A percentile compares a stretch with the other conserved stretches of the same genome.
Conservation (phyloP, 2,329 filamentous ascomycete species). For the Penicillium sp. region DNA sequence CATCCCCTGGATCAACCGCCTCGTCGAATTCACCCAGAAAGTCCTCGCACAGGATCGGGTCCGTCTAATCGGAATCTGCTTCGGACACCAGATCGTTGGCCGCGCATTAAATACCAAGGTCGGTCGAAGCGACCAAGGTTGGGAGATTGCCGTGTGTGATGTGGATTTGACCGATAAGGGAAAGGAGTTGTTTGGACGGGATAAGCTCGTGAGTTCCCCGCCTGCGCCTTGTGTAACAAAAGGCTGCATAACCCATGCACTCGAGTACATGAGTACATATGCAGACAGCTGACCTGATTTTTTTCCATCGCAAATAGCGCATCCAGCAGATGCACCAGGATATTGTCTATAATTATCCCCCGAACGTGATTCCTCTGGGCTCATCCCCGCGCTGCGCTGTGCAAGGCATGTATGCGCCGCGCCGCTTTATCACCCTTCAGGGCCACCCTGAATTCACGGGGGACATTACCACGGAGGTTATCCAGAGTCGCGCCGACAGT, state of each 20-base stretch:
- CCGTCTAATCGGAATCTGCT: constrained; percentile 76
- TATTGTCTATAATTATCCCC: constrained; percentile 64
- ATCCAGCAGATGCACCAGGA: constrained; percentile 87
- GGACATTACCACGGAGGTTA: constrained; percentile 67
- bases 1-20: constrained; percentile 70
- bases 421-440: constrained; percentile 71
- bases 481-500: constrained; percentile 60
- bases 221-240: background rate
- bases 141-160: constrained; percentile 76
- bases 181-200: constrained; percentile 66
- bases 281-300: background rate
- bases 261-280: background rate
- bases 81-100: constrained; percentile 81
- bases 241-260: background rate
- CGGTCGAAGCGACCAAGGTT: constrained; percentile 64
- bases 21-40: constrained; percentile 66
- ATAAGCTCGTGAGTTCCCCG: constrained; percentile 54
- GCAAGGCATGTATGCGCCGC: constrained; percentile 74
- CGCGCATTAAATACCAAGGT: constrained; percentile 69
- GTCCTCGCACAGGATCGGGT: constrained; percentile 62
- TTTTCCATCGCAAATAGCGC: constrained; percentile 20
- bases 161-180: constrained; percentile 68
- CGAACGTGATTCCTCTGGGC: constrained; percentile 61
- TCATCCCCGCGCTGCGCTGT: constrained; percentile 65
- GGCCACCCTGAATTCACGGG: constrained; percentile 81